phyloP scores from a whole-genome alignment of 108 stramenopile genomes.

The Mediolabrus comicus region DNA sequence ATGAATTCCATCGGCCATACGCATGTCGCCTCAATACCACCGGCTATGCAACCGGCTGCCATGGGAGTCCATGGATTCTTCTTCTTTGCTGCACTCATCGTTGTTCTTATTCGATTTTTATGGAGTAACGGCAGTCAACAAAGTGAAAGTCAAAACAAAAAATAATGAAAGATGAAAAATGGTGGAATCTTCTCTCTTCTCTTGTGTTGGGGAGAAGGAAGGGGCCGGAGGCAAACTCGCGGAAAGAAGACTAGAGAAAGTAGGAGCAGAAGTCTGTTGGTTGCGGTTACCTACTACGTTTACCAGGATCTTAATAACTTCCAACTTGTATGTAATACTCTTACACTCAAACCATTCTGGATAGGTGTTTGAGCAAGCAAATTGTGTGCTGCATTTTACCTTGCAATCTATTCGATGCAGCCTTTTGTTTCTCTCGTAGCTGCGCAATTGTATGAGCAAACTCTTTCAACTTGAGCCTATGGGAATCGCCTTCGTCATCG shows the following conservation, averaged over 20 bases:
- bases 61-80: conserved; percentile 80
- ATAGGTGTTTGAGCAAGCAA: conserved; percentile 80
- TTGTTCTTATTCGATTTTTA: not conserved
- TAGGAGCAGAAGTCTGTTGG: too few relatives aligned
- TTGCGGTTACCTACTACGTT: too few relatives aligned
- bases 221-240: too few relatives aligned
- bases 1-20: conserved; percentile 99
- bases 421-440: conserved; percentile 49
- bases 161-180: too few relatives aligned
- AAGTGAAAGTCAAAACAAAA: too few relatives aligned
- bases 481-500: conserved; percentile 16
- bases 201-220: too few relatives aligned
- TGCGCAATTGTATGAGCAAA: conserved; percentile 48
- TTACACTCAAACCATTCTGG: conserved; percentile 86
- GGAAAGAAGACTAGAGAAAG: too few relatives aligned
- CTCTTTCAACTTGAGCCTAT: conserved; percentile 34
- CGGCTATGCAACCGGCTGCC: conserved; percentile 81
- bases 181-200: too few relatives aligned
- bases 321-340: too few relatives aligned
- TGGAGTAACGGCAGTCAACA: not conserved
- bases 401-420: conserved; percentile 55
- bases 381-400: conserved; percentile 78
- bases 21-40: conserved; percentile 78
- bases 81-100: conserved; percentile 38
- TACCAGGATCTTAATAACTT: too few relatives aligned